Base-by-base conservation (phyloP, 1,284 basidiomycete genomes). In the Flammula alnicola region DNA sequence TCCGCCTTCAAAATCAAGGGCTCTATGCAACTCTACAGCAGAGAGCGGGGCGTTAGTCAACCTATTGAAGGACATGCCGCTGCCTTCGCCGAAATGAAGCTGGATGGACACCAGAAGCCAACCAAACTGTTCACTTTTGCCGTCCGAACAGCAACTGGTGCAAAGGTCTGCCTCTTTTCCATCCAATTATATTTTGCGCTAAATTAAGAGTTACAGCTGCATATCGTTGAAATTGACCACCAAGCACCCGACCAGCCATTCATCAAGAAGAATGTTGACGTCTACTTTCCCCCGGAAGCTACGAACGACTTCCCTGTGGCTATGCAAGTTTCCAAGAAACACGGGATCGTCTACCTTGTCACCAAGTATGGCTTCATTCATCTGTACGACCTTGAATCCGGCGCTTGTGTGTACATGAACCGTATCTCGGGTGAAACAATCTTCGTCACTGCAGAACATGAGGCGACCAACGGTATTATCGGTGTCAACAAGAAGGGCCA, bases 311-410 rank as follows among this genome's bases (percentile, higher is more conserved):
- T 99, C 80, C 97, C 97, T n/a, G 97, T 99, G 32, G 93, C 96
- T 23, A 98, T 99, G 93, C 97, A 99, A 70, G 93, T 98, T 37
- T 99, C 96, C 46, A 87, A 91, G 72, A 93, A 94, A 65, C 96
- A 98, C 72, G 96, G 96, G 40, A 95, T 99, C 71, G 80, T 98
- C 63, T 99, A 97, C 75, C 83, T 99, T 52, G 92, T 98, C 65
- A 99, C 97, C 54, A 99, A 99, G 71, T 99, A 95, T 69, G 97
- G 97, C 43, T 99, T 99, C 76, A 98, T 99, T 65, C 97, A 99
- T 74, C 83, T 99, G 12, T 99, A 99, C 74, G 97, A 99, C 73
- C 84, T 99, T 59, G 97, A 99, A 73, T 86, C 91, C n/a, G 97
- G 96, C 52, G 90, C 94, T 44, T 99, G 97, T 77, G 88, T 99